Evolutionary conservation across 2,329 filamentous ascomycete species (phyloP).

Genomic region (Fusarium verticillioides): DNA sequence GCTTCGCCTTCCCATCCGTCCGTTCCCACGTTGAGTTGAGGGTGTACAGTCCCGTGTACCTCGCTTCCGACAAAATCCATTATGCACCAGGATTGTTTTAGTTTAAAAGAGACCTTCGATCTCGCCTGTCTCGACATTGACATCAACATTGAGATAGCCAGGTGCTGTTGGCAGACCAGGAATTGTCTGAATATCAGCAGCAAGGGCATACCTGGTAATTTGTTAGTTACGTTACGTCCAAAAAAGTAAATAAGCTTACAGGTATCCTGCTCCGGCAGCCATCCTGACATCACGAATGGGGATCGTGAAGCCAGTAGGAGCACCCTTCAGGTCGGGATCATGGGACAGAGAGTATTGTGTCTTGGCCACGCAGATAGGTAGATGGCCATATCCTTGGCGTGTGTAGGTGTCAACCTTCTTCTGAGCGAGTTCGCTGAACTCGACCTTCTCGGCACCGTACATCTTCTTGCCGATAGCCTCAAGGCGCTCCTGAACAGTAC

Average conservation of each 20-base stretch:
- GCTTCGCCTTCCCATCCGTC: constrained; percentile 40
- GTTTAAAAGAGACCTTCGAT: constrained; percentile 88
- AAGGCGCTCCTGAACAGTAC: constrained; percentile 87
- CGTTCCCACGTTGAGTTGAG: constrained; percentile 46
- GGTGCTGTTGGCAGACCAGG: constrained; percentile 94
- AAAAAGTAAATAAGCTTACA: constrained; percentile 65
- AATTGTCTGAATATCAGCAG: constrained; percentile 98
- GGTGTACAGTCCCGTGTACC: constrained; percentile 23
- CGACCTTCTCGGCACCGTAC: constrained; percentile 91
- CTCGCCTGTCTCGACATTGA: constrained; percentile 83
- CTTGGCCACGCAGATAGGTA: constrained; percentile 97
- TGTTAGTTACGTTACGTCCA: constrained; percentile 50
- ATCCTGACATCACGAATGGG: constrained; percentile 94
- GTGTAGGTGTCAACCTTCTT: constrained; percentile 97
- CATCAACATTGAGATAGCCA: constrained; percentile 94
- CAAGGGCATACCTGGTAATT: constrained; percentile 79
- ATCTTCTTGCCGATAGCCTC: constrained; percentile 90
- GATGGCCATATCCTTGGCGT: constrained; percentile 87
- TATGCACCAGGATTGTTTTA: neutral
- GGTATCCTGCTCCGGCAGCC: constrained; percentile 92
- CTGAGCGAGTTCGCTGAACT: constrained; percentile 93
- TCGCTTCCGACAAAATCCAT: constrained; percentile 5
- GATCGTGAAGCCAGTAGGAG: constrained; percentile 92
- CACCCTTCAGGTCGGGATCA: constrained; percentile 92
- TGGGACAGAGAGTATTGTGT: constrained; percentile 97